Base-by-base conservation (phyloP, 108 stramenopile species). In the Nannochloropsis gaditana region DNA sequence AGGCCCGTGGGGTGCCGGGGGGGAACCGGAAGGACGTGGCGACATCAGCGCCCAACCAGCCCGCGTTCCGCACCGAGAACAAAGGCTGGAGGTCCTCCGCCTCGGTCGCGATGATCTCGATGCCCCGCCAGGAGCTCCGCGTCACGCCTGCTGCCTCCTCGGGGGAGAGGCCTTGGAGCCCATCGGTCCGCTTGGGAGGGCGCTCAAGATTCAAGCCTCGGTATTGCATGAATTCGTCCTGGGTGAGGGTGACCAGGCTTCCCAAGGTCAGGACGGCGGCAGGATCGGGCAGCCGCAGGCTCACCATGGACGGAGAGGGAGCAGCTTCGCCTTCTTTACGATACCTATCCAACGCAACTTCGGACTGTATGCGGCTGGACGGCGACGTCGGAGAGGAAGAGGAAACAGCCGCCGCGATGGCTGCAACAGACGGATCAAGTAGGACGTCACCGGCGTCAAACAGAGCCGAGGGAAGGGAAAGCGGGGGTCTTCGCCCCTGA, bases 111-210 rank as follows among this genome's bases (percentile, higher is more conserved):
- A n/a, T 73, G 59, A 73, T 73, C 6, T 15, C 3, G 19, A 73
- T n/a, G n/a, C 59, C 59, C 59, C 59, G 15, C 59, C 59, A 73
- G n/a, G 19, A n/a, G n/a, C 59, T 73, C 59, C 59, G 15, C 19
- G 59, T 73, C 59, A 73, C 59, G n/a, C 59, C 59, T n/a, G 59
- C 59, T n/a, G 59, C 59, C n/a, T 73, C 59, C n/a, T 73, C 59
- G 19, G 59, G 59, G 4, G 59, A 73, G n/a, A 73, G 59, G 19
- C 59, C 59, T n/a, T 73, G 19, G n/a, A 73, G 19, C 59, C 19
- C 59, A n/a, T 15, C n/a, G 59, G 15, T 73, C n/a, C n/a, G 15
- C 59, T 5, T 73, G 59, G 59, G 59, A 8, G 59, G 59, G 19
- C 59, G 59, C n/a, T 8, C 19, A 2, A 73, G 15, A 73, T 73